Conservation (phyloP, 352 stramenopile species). For the Pythium grandisporangium region DNA sequence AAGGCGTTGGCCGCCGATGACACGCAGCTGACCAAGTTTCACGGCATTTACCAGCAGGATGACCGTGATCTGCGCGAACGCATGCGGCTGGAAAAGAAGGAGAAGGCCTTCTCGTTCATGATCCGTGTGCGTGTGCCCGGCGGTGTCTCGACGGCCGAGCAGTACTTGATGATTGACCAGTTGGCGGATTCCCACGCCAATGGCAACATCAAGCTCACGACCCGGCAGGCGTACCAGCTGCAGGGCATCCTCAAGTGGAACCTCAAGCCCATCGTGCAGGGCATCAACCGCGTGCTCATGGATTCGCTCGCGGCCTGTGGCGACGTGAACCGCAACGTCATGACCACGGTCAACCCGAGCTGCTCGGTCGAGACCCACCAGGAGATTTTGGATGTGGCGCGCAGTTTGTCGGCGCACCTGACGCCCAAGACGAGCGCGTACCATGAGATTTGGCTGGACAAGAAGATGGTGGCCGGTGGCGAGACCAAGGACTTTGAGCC, state of each 20-base stretch:
- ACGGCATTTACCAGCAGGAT: constrained; percentile 97
- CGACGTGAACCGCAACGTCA: constrained; percentile 97
- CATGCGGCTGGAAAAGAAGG: constrained; percentile 70
- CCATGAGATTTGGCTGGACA: constrained; percentile 97
- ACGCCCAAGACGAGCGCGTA: constrained; percentile 92
- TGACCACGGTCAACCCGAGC: constrained; percentile 84
- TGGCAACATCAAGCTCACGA: constrained; percentile 94
- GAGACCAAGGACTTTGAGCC: constrained; percentile 95
- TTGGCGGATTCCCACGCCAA: constrained; percentile 91
- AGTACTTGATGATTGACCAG: constrained; percentile 93
- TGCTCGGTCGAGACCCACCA: constrained; percentile 85
- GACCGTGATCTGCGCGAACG: constrained; percentile 85
- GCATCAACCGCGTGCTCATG: constrained; percentile 87
- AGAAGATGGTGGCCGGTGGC: constrained; percentile 91
- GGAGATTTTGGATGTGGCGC: constrained; percentile 77
- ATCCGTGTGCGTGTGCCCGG: constrained; percentile 95
- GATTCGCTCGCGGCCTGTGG: constrained; percentile 95
- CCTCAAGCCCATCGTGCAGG: constrained; percentile 94
- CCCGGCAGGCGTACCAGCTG: constrained; percentile 94
- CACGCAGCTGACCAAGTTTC: constrained; percentile 92
- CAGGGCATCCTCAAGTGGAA: constrained; percentile 96
- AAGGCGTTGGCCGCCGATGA: constrained; percentile 62
- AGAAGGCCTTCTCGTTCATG: constrained; percentile 96
- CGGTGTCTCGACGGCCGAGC: constrained; percentile 88
- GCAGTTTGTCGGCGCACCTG: constrained; percentile 91